A percentile compares a stretch with the other conserved stretches of the same genome.
Evolutionary conservation across 345 rosid species (phyloP).

Genomic region (Eucalyptus erythrocorys): DNA sequence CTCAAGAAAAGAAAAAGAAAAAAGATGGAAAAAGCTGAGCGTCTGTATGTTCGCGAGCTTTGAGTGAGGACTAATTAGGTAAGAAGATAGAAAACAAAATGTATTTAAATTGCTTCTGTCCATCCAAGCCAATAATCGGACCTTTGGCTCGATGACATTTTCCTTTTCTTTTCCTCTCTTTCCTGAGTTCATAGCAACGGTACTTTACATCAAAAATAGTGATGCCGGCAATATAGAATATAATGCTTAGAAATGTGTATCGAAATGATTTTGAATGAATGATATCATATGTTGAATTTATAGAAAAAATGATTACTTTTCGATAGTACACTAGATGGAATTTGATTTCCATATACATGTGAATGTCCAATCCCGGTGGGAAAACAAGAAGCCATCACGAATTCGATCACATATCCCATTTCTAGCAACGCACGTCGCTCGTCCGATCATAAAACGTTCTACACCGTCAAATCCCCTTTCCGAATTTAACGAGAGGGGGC

Average conservation of each 20-base stretch:
- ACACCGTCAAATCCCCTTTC: neutral
- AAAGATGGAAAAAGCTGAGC: neutral
- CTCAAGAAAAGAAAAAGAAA: no score
- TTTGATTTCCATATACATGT: neutral
- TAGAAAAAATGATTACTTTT: neutral
- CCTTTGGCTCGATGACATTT: no score
- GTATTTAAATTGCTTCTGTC: neutral
- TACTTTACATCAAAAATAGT: no score
- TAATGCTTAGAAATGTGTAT: fast-evolving
- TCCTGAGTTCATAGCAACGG: fast-evolving
- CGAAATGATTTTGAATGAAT: neutral
- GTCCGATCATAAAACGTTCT: neutral
- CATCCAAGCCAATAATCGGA: neutral
- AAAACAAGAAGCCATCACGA: neutral
- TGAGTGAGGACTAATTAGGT: neutral
- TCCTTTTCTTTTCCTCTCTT: neutral
- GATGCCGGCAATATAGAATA: fast-evolving
- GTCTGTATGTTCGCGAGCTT: neutral
- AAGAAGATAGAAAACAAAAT: no score
- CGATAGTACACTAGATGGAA: fast-evolving
- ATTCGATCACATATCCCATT: neutral
- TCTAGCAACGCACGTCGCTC: neutral
- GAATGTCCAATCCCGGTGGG: neutral
- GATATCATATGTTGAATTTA: neutral
- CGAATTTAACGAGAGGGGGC: neutral